These are phyloP conservation scores for Wallacemonas collosoma DNA, from an alignment of 208 protist genomes.

Conservation along the genomic window DNA sequence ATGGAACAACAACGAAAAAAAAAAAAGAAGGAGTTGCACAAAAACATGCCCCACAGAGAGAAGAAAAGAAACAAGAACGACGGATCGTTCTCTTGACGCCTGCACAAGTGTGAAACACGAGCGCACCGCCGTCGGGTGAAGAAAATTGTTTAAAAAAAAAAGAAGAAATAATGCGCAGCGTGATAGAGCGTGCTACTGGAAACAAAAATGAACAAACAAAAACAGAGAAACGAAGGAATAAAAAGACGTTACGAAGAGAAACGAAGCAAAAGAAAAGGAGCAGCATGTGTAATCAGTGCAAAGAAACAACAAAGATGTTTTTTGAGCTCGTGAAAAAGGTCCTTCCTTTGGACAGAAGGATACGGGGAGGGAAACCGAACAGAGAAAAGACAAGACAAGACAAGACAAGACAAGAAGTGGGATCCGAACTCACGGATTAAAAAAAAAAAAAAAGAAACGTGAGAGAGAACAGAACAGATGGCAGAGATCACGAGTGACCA, in stretches of 20 bases:
- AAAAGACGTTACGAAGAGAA: constrained; percentile 6
- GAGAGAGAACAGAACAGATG: too few species aligned
- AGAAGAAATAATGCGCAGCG: not conserved
- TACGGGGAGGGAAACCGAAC: not conserved
- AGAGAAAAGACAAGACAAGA: not conserved
- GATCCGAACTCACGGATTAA: not conserved
- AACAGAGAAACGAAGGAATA: constrained; percentile 16
- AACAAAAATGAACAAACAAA: not conserved
- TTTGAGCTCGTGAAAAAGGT: too few species aligned
- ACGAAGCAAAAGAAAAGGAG: not conserved
- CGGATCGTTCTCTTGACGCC: too few species aligned
- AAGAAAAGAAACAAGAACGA: not conserved
- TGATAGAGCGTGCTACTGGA: not conserved
- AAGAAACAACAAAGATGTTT: not conserved
- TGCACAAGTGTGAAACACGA: too few species aligned
- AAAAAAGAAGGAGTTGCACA: not conserved
- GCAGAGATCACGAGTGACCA: too few species aligned
- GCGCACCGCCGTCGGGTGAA: too few species aligned
- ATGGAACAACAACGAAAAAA: not conserved
- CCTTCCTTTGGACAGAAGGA: too few species aligned
- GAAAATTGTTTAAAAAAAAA: not conserved
- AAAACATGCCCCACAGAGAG: not conserved
- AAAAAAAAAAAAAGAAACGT: not conserved
- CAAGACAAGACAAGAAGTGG: not conserved
- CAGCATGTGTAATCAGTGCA: constrained; percentile 1